phyloP scores from a whole-genome alignment of 495 filamentous ascomycete genomes.

The Aspergillus heteromorphus region DNA sequence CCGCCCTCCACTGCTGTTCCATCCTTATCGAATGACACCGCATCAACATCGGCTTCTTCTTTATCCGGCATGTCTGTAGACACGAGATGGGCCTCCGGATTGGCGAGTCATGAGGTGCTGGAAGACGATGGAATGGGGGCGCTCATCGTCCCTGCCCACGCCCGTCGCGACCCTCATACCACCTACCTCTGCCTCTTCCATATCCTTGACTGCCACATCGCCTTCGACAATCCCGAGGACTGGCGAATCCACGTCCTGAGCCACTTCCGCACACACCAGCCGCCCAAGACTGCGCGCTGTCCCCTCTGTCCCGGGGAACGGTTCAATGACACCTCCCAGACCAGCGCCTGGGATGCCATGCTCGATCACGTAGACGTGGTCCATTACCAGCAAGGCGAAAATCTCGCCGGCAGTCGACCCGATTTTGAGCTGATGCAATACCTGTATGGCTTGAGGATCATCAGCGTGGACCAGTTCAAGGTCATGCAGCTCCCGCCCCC shows the following conservation, averaged over 20 bases:
- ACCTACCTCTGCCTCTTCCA: constrained; percentile 41
- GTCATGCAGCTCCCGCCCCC: constrained; percentile 39
- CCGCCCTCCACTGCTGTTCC: constrained; percentile 10
- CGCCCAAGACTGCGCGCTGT: constrained; percentile 35
- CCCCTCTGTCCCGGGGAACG: constrained; percentile 33
- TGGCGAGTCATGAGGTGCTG: constrained; percentile 16
- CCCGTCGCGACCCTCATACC: constrained; percentile 13
- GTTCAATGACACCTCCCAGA: constrained; percentile 24
- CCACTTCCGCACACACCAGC: constrained; percentile 37
- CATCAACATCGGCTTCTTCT: constrained; percentile 12
- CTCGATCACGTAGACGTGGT: constrained; percentile 34
- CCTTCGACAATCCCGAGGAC: constrained; percentile 28
- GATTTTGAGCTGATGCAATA: constrained; percentile 45
- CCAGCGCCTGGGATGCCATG: constrained; percentile 34
- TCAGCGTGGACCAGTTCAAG: constrained; percentile 44
- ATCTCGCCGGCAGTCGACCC: constrained; percentile 34
- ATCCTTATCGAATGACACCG: constrained; percentile 18
- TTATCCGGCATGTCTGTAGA: constrained; percentile 15
- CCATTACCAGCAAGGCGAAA: constrained; percentile 38
- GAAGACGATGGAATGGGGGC: constrained; percentile 23
- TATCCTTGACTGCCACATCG: constrained; percentile 38
- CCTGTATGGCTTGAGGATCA: constrained; percentile 36
- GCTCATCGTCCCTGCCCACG: constrained; percentile 18
- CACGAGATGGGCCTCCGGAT: constrained; percentile 15
- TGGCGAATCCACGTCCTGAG: constrained; percentile 41